phyloP scores from a whole-genome alignment of 23 red algal genomes.

The Gracilaria vermiculophylla region DNA sequence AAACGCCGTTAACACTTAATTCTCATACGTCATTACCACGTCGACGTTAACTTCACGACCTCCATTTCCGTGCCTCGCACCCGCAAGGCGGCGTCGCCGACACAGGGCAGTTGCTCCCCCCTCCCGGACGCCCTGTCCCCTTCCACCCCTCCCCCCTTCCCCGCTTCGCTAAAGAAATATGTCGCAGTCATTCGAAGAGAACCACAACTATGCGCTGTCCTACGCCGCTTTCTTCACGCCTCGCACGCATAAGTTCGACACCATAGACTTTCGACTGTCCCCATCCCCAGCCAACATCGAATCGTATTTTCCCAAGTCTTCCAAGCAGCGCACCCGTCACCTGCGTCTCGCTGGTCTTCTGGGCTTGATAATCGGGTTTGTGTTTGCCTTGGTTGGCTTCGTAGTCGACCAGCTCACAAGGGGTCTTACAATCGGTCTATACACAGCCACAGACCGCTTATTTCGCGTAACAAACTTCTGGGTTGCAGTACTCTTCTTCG shows the following conservation, averaged over 20 bases:
- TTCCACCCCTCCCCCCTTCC: neutral
- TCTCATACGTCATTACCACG: too few species aligned
- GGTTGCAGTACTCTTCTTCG: conserved; percentile 31
- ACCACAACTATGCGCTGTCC: conserved; percentile 14
- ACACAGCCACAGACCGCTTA: conserved; percentile 16
- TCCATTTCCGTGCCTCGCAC: too few species aligned
- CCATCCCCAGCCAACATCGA: conserved; percentile 55
- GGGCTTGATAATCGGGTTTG: conserved; percentile 26
- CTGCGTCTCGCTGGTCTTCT: conserved; percentile 27
- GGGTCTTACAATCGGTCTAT: conserved; percentile 25
- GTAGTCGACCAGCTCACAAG: conserved; percentile 45
- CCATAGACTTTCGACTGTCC: conserved; percentile 63
- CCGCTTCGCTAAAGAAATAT: neutral
- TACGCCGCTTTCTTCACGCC: conserved; percentile 76
- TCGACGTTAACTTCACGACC: too few species aligned
- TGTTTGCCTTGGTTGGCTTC: conserved; percentile 43
- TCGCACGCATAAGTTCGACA: conserved; percentile 77
- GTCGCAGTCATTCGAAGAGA: neutral
- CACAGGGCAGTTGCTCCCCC: too few species aligned
- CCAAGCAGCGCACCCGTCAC: conserved; percentile 26
- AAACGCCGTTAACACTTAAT: too few species aligned
- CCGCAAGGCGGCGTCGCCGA: too few species aligned
- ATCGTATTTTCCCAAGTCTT: conserved; percentile 30
- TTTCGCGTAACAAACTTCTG: conserved; percentile 5
- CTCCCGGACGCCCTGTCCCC: neutral